Base-by-base conservation (phyloP, 2,329 filamentous ascomycete genomes). In the Neofusicoccum sp. region DNA sequence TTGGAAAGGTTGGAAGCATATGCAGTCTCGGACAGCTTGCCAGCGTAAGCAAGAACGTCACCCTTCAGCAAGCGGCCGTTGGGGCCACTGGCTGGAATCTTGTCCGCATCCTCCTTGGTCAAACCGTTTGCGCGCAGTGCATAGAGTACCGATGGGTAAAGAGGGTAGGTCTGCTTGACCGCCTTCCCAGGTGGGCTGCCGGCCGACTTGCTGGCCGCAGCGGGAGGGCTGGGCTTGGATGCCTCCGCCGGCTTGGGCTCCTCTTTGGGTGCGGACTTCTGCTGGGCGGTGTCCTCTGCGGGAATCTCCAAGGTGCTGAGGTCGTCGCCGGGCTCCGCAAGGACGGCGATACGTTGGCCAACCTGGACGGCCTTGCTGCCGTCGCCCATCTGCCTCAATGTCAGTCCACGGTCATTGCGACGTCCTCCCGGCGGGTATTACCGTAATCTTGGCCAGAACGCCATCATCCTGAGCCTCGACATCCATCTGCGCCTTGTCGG, bases 401-500 rank as follows among this genome's bases (percentile, higher is more conserved):
- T 64, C 43, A 64, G 65, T 49, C 6, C 16, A 9, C 11, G 12
- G 28, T 36, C 34, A n/a, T 12, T 36, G 16, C 36, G 8, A 22
- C 9, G 4, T 31, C 12, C 1, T 36, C 8, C n/a, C 29, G 45
- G 11, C 8, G 9, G 12, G 39, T 68, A 70, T 43, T 76, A 81
- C 79, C 73, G 88, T 85, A 70, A 96, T 94, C 83, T 95, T 96
- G 74, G 93, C 88, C 77, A 96, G 80, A 69, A 94, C 82, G 45
- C 93, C 92, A 73, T 96, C 92, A 48, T 96, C 92, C 79, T 95
- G 92, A 44, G 92, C 92, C 81, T 96, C 93, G 31, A 96, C 92
- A 70, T 96, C 93, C 92, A 96, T 96, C 63, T 91, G 91, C 62
- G 92, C 92, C 83, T 96, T 96, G 78, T 96, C 92, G 64, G 92